These are phyloP conservation scores for Pythium grandisporangium DNA, from an alignment of 352 stramenopile species.

Conservation along the genomic window DNA sequence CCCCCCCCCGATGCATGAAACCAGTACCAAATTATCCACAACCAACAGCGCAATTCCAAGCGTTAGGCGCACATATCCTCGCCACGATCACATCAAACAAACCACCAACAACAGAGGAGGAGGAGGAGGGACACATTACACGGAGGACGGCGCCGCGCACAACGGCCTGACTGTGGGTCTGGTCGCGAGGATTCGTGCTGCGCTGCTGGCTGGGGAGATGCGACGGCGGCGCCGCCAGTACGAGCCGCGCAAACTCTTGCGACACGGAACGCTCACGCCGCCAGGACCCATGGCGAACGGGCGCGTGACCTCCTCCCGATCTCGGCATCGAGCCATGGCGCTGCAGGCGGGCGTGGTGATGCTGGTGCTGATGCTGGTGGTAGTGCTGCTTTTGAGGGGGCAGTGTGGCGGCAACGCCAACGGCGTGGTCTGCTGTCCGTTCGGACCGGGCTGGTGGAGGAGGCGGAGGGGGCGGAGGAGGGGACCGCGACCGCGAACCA, in stretches of 20 bases:
- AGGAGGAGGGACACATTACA: no score
- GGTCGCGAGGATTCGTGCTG: no score
- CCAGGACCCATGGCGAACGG: slow-evolving; percentile 59
- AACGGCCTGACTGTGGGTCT: no score
- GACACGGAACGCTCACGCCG: slow-evolving; percentile 48
- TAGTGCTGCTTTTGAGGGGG: neutral
- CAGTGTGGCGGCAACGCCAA: neutral
- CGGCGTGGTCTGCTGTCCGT: neutral
- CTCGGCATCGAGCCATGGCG: neutral
- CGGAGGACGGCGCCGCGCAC: no score
- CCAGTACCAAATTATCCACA: no score
- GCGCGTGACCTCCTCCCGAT: slow-evolving; percentile 20
- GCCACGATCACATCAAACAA: no score
- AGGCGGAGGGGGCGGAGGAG: neutral
- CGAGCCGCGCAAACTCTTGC: slow-evolving; percentile 46
- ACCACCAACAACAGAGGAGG: no score
- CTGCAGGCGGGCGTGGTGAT: no score
- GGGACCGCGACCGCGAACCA: neutral
- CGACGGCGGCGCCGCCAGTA: slow-evolving; percentile 25
- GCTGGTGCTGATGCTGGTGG: no score
- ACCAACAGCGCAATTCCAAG: no score
- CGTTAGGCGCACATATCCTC: no score
- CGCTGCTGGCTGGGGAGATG: neutral
- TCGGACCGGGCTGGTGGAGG: neutral
- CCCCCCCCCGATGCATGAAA: no score